Percentiles rank a stretch among this genome's conserved stretches.
Conservation (phyloP, 495 filamentous ascomycete species). For the Penicillium angulare region DNA sequence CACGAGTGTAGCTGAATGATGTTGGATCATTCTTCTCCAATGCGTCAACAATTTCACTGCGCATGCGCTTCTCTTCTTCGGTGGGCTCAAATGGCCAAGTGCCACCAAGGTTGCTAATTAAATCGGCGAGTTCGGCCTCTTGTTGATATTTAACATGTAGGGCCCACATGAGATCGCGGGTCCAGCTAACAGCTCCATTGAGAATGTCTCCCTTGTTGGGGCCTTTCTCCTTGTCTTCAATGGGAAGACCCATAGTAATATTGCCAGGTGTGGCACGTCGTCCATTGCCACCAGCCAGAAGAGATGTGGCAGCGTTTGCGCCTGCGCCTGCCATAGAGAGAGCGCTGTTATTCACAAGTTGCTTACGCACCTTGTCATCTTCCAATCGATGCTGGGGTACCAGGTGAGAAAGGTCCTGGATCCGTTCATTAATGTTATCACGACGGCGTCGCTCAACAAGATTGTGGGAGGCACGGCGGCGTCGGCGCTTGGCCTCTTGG, state of each 20-base stretch:
- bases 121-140: constrained; percentile 75
- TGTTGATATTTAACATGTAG: constrained; percentile 83
- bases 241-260: constrained; percentile 84
- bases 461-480: constrained; percentile 92
- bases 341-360: constrained; percentile 84
- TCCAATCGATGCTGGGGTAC: constrained; percentile 91
- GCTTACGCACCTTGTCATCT: constrained; percentile 95
- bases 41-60: constrained; percentile 82
- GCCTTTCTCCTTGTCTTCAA: constrained; percentile 97
- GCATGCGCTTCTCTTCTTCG: constrained; percentile 94
- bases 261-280: constrained; percentile 79
- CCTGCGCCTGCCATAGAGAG: constrained; percentile 75
- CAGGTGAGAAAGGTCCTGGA: constrained; percentile 91
- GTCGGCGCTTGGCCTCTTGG: constrained; percentile 88
- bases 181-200: constrained; percentile 96
- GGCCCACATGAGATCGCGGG: constrained; percentile 96
- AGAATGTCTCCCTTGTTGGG: constrained; percentile 99
- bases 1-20: constrained; percentile 77
- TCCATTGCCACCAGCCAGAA: constrained; percentile 79
- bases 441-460: constrained; percentile 90
- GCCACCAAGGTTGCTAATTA: constrained; percentile 67
- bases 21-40: constrained; percentile 72
- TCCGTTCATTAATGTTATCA: constrained; percentile 98
- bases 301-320: constrained; percentile 76
- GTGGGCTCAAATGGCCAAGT: constrained; percentile 77